phyloP scores from a whole-genome alignment of 2,329 filamentous ascomycete species.

The Aspergillus quadrilineatus region DNA sequence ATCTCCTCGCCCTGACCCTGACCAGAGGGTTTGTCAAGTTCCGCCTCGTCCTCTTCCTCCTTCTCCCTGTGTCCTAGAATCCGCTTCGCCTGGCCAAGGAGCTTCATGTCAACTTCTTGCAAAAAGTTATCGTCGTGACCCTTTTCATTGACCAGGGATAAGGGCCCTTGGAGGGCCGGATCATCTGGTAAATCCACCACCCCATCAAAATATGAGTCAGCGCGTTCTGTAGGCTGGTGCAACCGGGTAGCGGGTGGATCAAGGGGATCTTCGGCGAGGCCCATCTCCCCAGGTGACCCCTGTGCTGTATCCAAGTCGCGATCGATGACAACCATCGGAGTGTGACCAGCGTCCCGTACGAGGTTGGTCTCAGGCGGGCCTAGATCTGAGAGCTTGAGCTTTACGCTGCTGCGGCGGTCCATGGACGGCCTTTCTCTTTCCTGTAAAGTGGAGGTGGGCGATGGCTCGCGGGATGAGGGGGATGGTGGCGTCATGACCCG shows the following conservation, averaged over 20 bases:
- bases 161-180: conserved; percentile 44
- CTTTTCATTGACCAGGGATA: conserved; percentile 44
- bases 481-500: conserved; percentile 45
- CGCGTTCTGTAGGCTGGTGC: conserved; percentile 37
- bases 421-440: conserved; percentile 17
- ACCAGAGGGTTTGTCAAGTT: conserved; percentile 24
- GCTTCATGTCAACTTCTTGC: conserved; percentile 43
- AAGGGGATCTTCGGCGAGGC: conserved; percentile 28
- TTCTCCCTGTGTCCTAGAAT: conserved; percentile 27
- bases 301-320: conserved; percentile 30
- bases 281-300: conserved; percentile 26
- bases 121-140: conserved; percentile 43
- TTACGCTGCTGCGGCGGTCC: conserved; percentile 34
- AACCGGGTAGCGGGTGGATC: conserved; percentile 31
- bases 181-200: conserved; percentile 41
- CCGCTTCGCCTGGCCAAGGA: conserved; percentile 42
- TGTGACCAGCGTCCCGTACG: conserved; percentile 45
- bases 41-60: conserved; percentile 20
- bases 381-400: conserved; percentile 38
- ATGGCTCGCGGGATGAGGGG: conserved; percentile 29
- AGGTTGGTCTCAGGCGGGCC: conserved; percentile 41
- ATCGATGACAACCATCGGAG: conserved; percentile 45
- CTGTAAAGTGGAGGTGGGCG: conserved; percentile 26
- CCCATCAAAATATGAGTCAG: conserved; percentile 44
- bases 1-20: conserved; percentile 31